A percentile compares a stretch with the other conserved stretches of the same genome.
Conservation (phyloP, 345 rosid genomes). For the Hypericum perforatum region DNA sequence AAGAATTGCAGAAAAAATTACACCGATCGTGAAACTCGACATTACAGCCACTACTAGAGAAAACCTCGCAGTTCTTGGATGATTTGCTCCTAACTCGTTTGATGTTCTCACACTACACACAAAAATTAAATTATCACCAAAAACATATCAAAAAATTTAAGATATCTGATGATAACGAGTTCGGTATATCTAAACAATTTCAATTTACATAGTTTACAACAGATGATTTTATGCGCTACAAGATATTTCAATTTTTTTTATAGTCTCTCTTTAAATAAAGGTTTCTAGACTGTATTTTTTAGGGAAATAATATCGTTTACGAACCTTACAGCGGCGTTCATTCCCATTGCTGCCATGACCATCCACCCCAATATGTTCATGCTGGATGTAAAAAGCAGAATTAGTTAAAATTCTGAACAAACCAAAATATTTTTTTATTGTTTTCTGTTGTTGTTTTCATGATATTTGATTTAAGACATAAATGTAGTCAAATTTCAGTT, state of each 20-base stretch:
- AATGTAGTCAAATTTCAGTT: too few relatives aligned
- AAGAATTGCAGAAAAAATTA: constrained; percentile 32
- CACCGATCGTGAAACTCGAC: constrained; percentile 43
- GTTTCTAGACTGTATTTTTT: too few relatives aligned
- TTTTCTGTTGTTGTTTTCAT: too few relatives aligned
- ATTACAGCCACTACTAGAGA: constrained; percentile 47
- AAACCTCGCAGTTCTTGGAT: constrained; percentile 51
- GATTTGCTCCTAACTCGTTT: constrained; percentile 72
- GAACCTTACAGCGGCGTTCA: constrained; percentile 77
- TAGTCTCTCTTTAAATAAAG: too few relatives aligned
- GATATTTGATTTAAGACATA: too few relatives aligned
- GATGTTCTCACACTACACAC: constrained; percentile 60
- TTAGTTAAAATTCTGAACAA: not conserved
- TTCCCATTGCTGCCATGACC: constrained; percentile 64
- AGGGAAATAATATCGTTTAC: not conserved
- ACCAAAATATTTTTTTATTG: too few relatives aligned
- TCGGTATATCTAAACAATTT: not conserved
- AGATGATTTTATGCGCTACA: too few relatives aligned
- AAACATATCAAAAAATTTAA: not conserved
- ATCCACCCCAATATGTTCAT: constrained; percentile 87
- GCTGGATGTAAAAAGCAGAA: constrained; percentile 20
- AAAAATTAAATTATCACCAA: not conserved
- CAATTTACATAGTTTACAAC: not conserved
- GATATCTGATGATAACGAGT: not conserved
- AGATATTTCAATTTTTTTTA: too few relatives aligned